These are phyloP conservation scores for Mycogone perniciosa DNA, from an alignment of 2,329 filamentous ascomycete genomes.

Conservation along the genomic window DNA sequence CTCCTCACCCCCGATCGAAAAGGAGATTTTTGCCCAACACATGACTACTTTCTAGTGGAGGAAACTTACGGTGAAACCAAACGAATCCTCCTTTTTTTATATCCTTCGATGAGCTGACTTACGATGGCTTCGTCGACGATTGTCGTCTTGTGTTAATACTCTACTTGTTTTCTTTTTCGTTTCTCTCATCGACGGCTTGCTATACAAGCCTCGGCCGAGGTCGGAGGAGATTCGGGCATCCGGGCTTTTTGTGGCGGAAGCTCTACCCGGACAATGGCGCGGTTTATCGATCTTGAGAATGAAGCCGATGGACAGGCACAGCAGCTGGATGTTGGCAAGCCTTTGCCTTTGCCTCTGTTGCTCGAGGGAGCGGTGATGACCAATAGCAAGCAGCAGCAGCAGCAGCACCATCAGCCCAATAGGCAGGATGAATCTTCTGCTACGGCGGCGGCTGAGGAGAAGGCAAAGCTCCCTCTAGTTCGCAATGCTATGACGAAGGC, in stretches of 20 bases:
- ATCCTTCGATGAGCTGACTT: slow-evolving; percentile 9
- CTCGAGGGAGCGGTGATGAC: not conserved
- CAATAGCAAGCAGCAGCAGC: not conserved
- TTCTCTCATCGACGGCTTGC: not conserved
- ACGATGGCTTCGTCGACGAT: slow-evolving; percentile 13
- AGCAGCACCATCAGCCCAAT: not conserved
- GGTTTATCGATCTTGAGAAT: slow-evolving; percentile 19
- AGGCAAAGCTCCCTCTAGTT: not conserved
- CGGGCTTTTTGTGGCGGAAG: not conserved
- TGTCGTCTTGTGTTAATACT: slow-evolving; percentile 7
- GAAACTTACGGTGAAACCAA: not conserved
- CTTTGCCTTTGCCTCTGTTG: not conserved
- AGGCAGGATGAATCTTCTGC: slow-evolving; percentile 3
- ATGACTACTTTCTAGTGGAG: too few species aligned
- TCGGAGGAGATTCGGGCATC: slow-evolving; percentile 4
- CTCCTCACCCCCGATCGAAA: too few species aligned
- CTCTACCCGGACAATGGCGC: slow-evolving; percentile 15
- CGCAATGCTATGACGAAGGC: slow-evolving; percentile 23
- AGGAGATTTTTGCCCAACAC: too few species aligned
- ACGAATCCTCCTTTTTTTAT: not conserved
- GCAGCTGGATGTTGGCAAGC: slow-evolving; percentile 6
- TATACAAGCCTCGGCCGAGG: not conserved
- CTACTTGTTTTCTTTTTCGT: not conserved
- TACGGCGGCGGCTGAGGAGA: not conserved
- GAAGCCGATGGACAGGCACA: slow-evolving; percentile 12